Evolutionary conservation across 2,329 filamentous ascomycete genomes (phyloP), one percentile per base, ranked within the genome.

Genomic region (Colletotrichum simmondsii): DNA sequence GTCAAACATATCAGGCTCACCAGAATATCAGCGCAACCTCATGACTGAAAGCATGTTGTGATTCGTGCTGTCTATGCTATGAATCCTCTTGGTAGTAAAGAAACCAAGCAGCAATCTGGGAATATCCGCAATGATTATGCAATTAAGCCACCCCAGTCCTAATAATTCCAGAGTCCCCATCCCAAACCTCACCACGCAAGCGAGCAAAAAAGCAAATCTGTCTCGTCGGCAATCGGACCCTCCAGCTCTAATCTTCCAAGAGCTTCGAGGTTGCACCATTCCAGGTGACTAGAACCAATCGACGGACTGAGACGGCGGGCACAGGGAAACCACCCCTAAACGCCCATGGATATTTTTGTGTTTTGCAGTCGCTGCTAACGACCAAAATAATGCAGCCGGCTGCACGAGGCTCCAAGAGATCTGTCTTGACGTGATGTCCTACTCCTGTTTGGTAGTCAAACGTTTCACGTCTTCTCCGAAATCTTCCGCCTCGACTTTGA

Each of bases 311-410:
- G 32, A 68, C 22, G 26, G 16, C 24, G 32, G 65, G 58, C 58
- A 54, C n/a, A 68, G 65, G 65, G 65, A 63, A 32, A 63, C 65
- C 65, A 68, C 65, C 65, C 65, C 64, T 26, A 28, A 68, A 54
- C 58, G 65, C 57, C 65, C 65, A 0, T 42, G 46, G 54, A 24
- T 59, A 49, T 12, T 35, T 53, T 26, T 30, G 35, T 26, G 58
- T 30, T 32, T 22, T 19, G 49, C 32, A 57, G 14, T 42, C 30
- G 62, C 28, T 16, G 16, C 22, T 19, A 22, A 22, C 62, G 22
- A 6, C 26, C 32, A 56, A 42, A 30, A 22, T 5, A 65, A 56
- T 65, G 62, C 52, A 65, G 62, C 62, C 24, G 62, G 62, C 62
- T 30, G 62, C 24, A 42, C 1, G 11, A 22, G 24, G 52, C 32